phyloP scores from a whole-genome alignment of 192 early-diverging fungal genomes.

The Backusella australiensis region DNA sequence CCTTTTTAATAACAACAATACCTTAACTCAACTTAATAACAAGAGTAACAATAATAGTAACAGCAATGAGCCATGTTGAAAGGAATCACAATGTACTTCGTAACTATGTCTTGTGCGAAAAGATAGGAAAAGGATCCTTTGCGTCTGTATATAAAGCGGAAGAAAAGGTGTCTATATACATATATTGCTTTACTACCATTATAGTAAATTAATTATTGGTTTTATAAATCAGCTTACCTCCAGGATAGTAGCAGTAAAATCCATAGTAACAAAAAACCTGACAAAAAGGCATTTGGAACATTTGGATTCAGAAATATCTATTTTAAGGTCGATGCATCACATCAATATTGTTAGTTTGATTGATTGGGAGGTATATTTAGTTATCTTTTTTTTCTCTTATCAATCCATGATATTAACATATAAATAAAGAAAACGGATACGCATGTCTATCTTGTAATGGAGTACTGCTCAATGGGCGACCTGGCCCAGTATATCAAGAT shows the following conservation, averaged over 20 bases:
- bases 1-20: neutral
- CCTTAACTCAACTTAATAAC: neutral
- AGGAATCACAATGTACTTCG: conserved; percentile 1
- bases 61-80: neutral
- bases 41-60: no score
- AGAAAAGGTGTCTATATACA: conserved; percentile 51
- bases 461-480: conserved; percentile 94
- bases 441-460: conserved; percentile 97
- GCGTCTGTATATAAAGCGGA: conserved; percentile 86
- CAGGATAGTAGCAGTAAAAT: conserved; percentile 85
- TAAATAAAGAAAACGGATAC: conserved; percentile 75
- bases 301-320: conserved; percentile 93
- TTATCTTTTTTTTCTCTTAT: neutral
- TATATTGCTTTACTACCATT: neutral
- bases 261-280: conserved; percentile 86
- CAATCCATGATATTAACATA: neutral
- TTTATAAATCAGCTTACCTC: neutral
- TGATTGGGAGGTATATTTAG: conserved; percentile 74
- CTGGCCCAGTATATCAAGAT: conserved; percentile 85
- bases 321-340: conserved; percentile 83
- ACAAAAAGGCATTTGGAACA: conserved; percentile 89
- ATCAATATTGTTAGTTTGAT: conserved; percentile 83
- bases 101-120: conserved; percentile 54
- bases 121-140: conserved; percentile 96
- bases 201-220: neutral